Conservation (phyloP, 2,329 filamentous ascomycete genomes). For the Emmonsia crescens region DNA sequence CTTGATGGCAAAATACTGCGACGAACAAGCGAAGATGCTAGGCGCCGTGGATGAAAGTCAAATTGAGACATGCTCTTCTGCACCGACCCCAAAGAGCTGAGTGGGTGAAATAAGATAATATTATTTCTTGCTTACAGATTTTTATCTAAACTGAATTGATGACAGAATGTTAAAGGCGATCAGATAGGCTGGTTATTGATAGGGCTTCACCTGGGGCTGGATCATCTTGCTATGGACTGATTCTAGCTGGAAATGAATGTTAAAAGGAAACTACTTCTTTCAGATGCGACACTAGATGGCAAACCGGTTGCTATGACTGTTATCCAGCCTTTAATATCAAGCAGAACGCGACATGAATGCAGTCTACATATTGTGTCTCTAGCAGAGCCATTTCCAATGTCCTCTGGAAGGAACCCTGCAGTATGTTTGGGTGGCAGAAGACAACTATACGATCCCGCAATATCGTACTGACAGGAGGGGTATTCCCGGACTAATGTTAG, state of each 20-base stretch:
- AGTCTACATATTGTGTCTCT: not conserved
- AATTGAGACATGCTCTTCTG: not conserved
- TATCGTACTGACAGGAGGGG: not conserved
- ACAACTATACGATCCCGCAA: not conserved
- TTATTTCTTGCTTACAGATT: not conserved
- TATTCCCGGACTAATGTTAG: not conserved
- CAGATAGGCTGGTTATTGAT: not conserved
- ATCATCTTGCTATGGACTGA: not conserved
- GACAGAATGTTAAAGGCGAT: not conserved
- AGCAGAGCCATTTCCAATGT: not conserved
- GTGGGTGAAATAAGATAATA: not conserved
- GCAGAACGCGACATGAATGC: not conserved
- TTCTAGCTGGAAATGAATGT: not conserved
- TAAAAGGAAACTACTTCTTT: not conserved
- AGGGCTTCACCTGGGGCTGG: not conserved
- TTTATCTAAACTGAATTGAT: not conserved
- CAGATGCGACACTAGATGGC: not conserved
- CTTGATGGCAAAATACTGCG: slow-evolving; percentile 5
- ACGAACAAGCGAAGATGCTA: slow-evolving; percentile 5
- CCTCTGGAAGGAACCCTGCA: not conserved
- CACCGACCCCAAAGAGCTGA: not conserved
- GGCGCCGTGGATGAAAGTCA: slow-evolving; percentile 2
- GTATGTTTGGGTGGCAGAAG: not conserved
- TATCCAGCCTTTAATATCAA: not conserved
- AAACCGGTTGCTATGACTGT: not conserved